Base-by-base conservation (phyloP, 371 early-diverging fungal species). In the Saksenaea vasiformis region DNA sequence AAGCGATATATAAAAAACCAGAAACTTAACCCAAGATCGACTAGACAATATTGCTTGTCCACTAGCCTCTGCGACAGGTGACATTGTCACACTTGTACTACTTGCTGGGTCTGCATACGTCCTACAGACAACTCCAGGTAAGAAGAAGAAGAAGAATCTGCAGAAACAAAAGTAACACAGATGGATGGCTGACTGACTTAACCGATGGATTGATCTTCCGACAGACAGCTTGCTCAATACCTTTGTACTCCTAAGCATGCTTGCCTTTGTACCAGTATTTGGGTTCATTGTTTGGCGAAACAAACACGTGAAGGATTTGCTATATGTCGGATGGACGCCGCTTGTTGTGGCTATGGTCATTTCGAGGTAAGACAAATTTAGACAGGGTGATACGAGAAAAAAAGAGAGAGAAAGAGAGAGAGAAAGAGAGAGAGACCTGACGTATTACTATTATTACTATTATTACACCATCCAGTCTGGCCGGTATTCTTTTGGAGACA, bases 341-440 rank as follows among this genome's bases (percentile, higher is more conserved):
- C 76, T 95, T 14, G 73, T 93, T 9, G 69, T 85, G 5, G 92
- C 95, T 15, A 90, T 93, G 84, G 72, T 86, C 3, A 93, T 93
- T 54, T 88, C 93, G 11, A 91, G 87, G 75, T 78, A 68, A 70
- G 2, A 26, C 35, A 22, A 19, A 54, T 43, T 24, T 47, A 17
- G 43, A 41, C 2, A 15, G 1, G 3, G 36, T 51, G 38, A n/a
- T 35, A 24, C 19, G 36, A n/a, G 7, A 31, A 31, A 31, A 7
- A 31, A 31, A 7, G n/a, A n/a, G n/a, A n/a, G n/a, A n/a, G n/a
- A n/a, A n/a, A n/a, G n/a, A n/a, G n/a, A n/a, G n/a, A n/a, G n/a
- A n/a, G n/a, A n/a, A n/a, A n/a, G n/a, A n/a, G n/a, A n/a, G n/a
- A n/a, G n/a, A n/a, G n/a, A n/a, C n/a, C n/a, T n/a, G n/a, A n/a